Conservation (phyloP, 192 early-diverging fungal genomes). For the Paraglomus brasilianum region DNA sequence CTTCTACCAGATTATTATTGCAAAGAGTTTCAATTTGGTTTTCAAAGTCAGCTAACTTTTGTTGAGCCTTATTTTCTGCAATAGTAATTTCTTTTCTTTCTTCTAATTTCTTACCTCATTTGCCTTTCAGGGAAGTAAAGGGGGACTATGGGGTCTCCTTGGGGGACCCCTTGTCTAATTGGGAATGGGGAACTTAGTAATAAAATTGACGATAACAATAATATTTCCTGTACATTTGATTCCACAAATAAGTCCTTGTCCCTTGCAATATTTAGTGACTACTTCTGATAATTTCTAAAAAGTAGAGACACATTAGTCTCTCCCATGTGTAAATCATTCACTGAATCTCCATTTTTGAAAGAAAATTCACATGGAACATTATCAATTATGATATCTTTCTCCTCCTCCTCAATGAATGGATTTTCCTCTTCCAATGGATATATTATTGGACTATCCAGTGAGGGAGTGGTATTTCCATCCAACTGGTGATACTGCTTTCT, state of each 20-base stretch:
- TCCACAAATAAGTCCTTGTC: conserved; percentile 7
- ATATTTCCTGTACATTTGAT: conserved; percentile 22
- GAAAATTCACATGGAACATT: conserved; percentile 5
- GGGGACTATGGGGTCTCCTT: too few relatives aligned
- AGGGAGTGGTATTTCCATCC: conserved; percentile 13
- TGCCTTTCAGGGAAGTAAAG: too few relatives aligned
- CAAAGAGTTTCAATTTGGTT: too few relatives aligned
- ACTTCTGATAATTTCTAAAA: conserved; percentile 15
- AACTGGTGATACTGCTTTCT: conserved; percentile 25
- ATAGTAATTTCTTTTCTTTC: too few relatives aligned
- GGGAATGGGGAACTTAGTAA: conserved; percentile 7
- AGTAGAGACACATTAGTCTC: conserved; percentile 16
- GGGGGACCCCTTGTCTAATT: too few relatives aligned
- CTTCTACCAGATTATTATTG: too few relatives aligned
- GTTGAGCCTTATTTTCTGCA: too few relatives aligned
- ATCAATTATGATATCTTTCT: conserved; percentile 12
- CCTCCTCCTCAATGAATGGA: too few relatives aligned
- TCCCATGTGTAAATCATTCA: conserved; percentile 5
- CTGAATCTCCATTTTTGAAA: background rate
- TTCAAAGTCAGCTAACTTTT: too few relatives aligned
- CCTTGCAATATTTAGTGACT: conserved; percentile 24
- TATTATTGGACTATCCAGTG: conserved; percentile 7
- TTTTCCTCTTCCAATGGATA: conserved; percentile 1
- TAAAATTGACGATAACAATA: conserved; percentile 23
- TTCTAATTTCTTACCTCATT: too few relatives aligned